These are phyloP conservation scores for Kentomonas sorsogonicus DNA, from an alignment of 208 protist genomes.

Conservation along the genomic window DNA sequence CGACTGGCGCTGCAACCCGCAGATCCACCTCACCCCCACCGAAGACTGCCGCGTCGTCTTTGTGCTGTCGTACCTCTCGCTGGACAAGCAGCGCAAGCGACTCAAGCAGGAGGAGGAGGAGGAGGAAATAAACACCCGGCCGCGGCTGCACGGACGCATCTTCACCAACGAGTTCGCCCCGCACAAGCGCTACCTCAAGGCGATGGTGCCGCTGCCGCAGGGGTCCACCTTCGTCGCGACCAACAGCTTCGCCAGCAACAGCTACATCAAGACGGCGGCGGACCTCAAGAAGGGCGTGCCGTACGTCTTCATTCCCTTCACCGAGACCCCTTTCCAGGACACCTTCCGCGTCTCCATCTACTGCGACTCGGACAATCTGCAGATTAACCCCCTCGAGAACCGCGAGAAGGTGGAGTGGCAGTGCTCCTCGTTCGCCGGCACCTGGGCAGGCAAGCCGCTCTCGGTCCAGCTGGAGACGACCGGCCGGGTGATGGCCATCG, in stretches of 20 bases:
- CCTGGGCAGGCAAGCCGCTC: conserved; percentile 49
- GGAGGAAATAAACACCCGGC: conserved; percentile 64
- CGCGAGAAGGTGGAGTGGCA: conserved; percentile 52
- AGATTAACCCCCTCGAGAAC: conserved; percentile 49
- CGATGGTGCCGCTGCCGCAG: conserved; percentile 81
- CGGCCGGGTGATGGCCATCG: conserved; percentile 57
- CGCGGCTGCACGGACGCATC: conserved; percentile 78
- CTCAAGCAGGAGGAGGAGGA: conserved; percentile 53
- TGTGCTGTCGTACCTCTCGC: conserved; percentile 79
- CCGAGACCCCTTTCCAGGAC: conserved; percentile 70
- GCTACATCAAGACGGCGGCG: conserved; percentile 83
- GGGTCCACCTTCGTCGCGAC: conserved; percentile 80
- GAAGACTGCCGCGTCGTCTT: conserved; percentile 78
- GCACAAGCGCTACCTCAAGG: conserved; percentile 82
- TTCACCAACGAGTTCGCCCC: conserved; percentile 70
- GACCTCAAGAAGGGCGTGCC: conserved; percentile 44
- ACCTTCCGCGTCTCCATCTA: conserved; percentile 81
- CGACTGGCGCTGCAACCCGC: conserved; percentile 89
- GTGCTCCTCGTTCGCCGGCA: conserved; percentile 47
- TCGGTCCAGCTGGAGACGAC: conserved; percentile 42
- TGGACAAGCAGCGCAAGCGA: conserved; percentile 52
- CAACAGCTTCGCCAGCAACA: conserved; percentile 83
- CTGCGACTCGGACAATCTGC: conserved; percentile 77
- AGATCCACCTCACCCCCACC: conserved; percentile 52
- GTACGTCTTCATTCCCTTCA: conserved; percentile 89